Evolutionary conservation across 2,329 filamentous ascomycete genomes (phyloP).

Genomic region (Botryotinia calthae): DNA sequence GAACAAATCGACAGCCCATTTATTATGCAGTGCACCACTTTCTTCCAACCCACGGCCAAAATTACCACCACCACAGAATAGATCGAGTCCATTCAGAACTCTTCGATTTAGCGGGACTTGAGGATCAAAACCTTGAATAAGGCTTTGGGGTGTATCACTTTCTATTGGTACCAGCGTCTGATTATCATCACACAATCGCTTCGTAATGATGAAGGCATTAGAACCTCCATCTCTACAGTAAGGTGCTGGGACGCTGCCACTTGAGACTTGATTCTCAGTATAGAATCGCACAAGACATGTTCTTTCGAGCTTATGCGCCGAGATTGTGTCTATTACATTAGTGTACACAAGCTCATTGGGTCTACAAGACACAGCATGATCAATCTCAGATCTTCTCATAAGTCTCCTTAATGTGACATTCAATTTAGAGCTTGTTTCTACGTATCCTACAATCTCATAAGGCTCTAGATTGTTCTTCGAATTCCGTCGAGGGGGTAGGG

Average conservation of each 20-base stretch:
- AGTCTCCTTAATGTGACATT: conserved; percentile 52
- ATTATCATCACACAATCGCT: conserved; percentile 37
- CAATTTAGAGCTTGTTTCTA: conserved; percentile 31
- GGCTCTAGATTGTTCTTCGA: conserved; percentile 51
- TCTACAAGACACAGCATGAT: conserved; percentile 27
- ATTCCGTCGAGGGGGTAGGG: conserved; percentile 43
- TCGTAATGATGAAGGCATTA: conserved; percentile 63
- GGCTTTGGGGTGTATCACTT: conserved; percentile 35
- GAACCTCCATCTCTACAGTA: conserved; percentile 66
- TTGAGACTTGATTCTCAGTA: conserved; percentile 36
- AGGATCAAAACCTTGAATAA: conserved; percentile 58
- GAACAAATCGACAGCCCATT: conserved; percentile 67
- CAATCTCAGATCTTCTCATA: conserved; percentile 47
- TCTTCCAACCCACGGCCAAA: conserved; percentile 76
- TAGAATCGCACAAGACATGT: conserved; percentile 62
- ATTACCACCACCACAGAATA: conserved; percentile 77
- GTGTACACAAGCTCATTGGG: conserved; percentile 55
- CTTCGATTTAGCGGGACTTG: conserved; percentile 27
- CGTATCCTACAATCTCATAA: conserved; percentile 53
- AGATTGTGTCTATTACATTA: conserved; percentile 44
- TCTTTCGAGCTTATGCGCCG: conserved; percentile 46
- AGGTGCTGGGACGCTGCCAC: conserved; percentile 51
- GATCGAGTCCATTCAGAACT: conserved; percentile 60
- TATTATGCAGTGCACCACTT: conserved; percentile 61
- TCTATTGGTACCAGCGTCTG: conserved; percentile 41